Evolutionary conservation across 2,329 filamentous ascomycete genomes (phyloP), one percentile per base, ranked within the genome.

Genomic region (Davidsoniella eucalypti): DNA sequence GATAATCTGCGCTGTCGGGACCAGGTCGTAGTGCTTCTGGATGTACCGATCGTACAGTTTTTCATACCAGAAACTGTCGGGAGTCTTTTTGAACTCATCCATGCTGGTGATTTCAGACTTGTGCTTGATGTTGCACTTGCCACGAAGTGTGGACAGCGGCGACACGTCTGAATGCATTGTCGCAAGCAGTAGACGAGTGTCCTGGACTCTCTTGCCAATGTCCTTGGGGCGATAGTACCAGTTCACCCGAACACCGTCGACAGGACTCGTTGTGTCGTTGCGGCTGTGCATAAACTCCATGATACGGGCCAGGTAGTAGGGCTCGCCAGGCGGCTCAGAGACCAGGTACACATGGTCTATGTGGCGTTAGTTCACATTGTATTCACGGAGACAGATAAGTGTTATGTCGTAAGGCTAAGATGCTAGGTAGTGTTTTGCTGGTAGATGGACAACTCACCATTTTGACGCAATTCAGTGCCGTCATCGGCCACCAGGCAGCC

Each of bases 141-240:
- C 92, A 60, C 92, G 86, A 58, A 98, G 71, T 43, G 92, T 87
- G 47, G 87, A 87, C 59, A 98, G 72, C 52, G 92, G 92, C 63
- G 87, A 94, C 55, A 87, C 83, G 69, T 98, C 92, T 23, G 92
- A 96, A 66, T 98, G 92, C 92, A 98, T 98, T 26, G 92, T 94
- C 55, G 87, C 90, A 66, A 90, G 95, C 48, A 98, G 79, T 59
- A 90, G 73, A 55, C 92, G 84, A 53, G 85, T 90, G 70, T 98
- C 92, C 63, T 84, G 82, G 58, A 85, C 82, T 67, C 88, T 92
- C 58, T 88, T 85, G 57, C 86, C 85, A 61, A 96, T 94, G 67
- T 98, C 92, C 65, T 92, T 87, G 51, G 92, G 90, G 39, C 92
- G 80, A 65, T 96, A 96, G 66, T 90, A 95, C 92, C 92, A 98